These are phyloP conservation scores for Akebia trifoliata DNA, from an alignment of 164 flowering plant genomes.

Conservation along the genomic window DNA sequence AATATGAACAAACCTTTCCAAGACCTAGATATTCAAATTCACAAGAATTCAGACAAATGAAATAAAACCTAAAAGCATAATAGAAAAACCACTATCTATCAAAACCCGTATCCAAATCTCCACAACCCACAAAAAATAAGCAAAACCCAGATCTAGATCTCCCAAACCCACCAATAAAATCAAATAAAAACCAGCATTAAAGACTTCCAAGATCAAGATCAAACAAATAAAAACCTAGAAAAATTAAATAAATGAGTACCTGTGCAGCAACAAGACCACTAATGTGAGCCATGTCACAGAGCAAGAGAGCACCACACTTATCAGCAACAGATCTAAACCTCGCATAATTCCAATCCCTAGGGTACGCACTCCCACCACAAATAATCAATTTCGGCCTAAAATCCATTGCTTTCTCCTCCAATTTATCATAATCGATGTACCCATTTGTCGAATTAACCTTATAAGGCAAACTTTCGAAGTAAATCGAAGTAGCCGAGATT, in stretches of 20 bases:
- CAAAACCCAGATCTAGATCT: slow-evolving; percentile 11
- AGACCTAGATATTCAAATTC: not conserved
- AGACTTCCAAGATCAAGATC: not conserved
- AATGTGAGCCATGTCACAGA: slow-evolving; percentile 98
- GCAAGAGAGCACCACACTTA: slow-evolving; percentile 84
- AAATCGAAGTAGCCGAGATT: slow-evolving; percentile 94
- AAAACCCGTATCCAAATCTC: slow-evolving; percentile 11
- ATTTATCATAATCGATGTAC: slow-evolving; percentile 77
- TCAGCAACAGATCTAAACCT: slow-evolving; percentile 73
- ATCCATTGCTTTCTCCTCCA: slow-evolving; percentile 99
- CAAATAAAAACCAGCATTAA: not conserved
- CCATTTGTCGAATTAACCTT: slow-evolving; percentile 81
- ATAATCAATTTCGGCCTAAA: slow-evolving; percentile 92
- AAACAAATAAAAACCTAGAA: not conserved
- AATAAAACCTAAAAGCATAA: not conserved
- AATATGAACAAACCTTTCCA: too few relatives aligned
- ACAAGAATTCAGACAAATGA: not conserved
- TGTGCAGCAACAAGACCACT: slow-evolving; percentile 99
- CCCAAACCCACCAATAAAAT: not conserved
- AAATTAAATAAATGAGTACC: slow-evolving; percentile 31
- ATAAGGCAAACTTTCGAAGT: slow-evolving; percentile 97
- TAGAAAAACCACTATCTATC: not conserved
- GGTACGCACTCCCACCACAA: slow-evolving; percentile 97
- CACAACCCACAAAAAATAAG: not conserved
- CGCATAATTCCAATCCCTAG: slow-evolving; percentile 92